Conservation (phyloP, 495 filamentous ascomycete species). For the Mytilinidion resinicola region DNA sequence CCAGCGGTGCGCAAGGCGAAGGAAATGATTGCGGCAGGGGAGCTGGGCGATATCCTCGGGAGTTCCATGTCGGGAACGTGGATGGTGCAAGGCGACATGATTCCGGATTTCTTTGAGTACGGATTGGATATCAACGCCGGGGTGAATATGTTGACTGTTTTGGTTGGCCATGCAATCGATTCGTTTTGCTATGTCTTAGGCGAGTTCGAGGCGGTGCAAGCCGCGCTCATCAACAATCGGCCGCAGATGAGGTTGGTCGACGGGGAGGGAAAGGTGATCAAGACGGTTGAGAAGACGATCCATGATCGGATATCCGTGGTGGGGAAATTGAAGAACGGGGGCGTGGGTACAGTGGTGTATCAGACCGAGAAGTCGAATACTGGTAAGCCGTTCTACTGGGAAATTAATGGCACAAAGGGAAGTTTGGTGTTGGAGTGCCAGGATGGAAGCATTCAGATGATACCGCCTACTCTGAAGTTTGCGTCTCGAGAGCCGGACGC, state of each 20-base stretch:
- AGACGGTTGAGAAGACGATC: slow-evolving; percentile 8
- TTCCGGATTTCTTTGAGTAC: slow-evolving; percentile 26
- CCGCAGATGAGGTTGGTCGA: slow-evolving; percentile 37
- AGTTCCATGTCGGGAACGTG: slow-evolving; percentile 39
- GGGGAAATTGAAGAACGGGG: slow-evolving; percentile 14
- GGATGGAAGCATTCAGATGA: slow-evolving; percentile 32
- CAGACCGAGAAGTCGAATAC: slow-evolving; percentile 1
- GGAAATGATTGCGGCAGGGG: slow-evolving; percentile 39
- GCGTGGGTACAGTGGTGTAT: slow-evolving; percentile 12
- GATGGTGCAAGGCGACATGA: slow-evolving; percentile 27
- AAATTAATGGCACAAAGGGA: slow-evolving; percentile 21
- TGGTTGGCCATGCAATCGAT: slow-evolving; percentile 40
- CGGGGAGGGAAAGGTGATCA: slow-evolving; percentile 17
- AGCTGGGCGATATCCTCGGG: slow-evolving; percentile 50
- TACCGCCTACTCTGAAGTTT: slow-evolving; percentile 23
- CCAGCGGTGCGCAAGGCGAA: slow-evolving; percentile 38
- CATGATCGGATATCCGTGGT: slow-evolving; percentile 16
- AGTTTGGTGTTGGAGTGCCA: slow-evolving; percentile 8
- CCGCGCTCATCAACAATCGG: slow-evolving; percentile 36
- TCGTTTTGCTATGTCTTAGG: slow-evolving; percentile 42
- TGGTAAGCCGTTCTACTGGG: slow-evolving; percentile 18
- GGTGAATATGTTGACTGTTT: slow-evolving; percentile 49
- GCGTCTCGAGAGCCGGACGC: slow-evolving; percentile 32
- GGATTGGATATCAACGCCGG: slow-evolving; percentile 33
- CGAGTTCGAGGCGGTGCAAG: slow-evolving; percentile 38